Percentiles rank a stretch among this genome's conserved stretches.
phyloP scores from a whole-genome alignment of 2,329 filamentous ascomycete genomes.

The Catunica adiposa region DNA sequence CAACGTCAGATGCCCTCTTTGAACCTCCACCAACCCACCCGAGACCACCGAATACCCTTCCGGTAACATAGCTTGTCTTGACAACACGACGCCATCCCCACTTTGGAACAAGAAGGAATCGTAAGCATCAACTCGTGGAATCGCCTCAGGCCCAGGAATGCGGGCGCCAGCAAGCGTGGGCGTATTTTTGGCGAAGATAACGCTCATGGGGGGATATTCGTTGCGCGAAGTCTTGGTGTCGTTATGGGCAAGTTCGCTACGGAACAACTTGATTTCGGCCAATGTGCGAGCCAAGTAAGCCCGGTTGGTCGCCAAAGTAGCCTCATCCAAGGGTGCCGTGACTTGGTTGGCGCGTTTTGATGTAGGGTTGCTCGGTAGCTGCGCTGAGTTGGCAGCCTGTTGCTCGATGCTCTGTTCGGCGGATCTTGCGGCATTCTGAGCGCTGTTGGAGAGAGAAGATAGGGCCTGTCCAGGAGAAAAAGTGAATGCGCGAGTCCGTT shows the following conservation, averaged over 20 bases:
- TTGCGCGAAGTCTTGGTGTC: conserved; percentile 46
- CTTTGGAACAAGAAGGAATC: conserved; percentile 75
- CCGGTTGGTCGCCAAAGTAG: conserved; percentile 4
- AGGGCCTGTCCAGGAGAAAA: conserved; percentile 7
- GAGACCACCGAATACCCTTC: conserved; percentile 58
- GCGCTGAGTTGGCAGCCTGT: neutral
- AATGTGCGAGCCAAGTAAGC: conserved; percentile 64
- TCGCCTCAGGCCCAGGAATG: conserved; percentile 55
- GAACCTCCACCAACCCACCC: conserved; percentile 60
- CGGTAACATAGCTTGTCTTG: conserved; percentile 71
- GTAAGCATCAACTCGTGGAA: conserved; percentile 61
- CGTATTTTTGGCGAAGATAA: conserved; percentile 74
- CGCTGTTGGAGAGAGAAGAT: neutral
- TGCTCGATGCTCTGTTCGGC: conserved; percentile 3
- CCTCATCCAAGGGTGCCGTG: neutral
- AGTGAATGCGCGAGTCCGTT: conserved; percentile 6
- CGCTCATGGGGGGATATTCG: conserved; percentile 60
- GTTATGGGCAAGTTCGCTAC: conserved; percentile 51
- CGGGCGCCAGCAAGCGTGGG: conserved; percentile 73
- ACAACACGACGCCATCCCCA: conserved; percentile 79
- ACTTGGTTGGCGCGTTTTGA: neutral
- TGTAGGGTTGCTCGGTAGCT: neutral
- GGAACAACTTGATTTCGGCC: conserved; percentile 55
- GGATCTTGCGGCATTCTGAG: neutral
- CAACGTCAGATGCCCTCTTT: conserved; percentile 75